A percentile compares a stretch with the other conserved stretches of the same genome.
phyloP scores from a whole-genome alignment of 345 rosid genomes.

The Bruguiera parviflora region DNA sequence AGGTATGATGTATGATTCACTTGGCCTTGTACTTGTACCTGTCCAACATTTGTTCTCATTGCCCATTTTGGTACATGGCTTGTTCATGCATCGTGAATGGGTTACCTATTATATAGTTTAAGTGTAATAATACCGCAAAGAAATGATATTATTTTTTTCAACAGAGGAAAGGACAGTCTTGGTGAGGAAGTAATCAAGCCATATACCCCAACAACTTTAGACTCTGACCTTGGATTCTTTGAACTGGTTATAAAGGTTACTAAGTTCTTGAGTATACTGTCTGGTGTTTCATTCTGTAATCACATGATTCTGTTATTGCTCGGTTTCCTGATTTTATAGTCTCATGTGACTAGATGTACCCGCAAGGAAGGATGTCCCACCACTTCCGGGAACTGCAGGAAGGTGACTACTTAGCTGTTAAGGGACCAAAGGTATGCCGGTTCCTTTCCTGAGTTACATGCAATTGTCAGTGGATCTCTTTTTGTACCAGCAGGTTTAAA shows the following conservation, averaged over 20 bases:
- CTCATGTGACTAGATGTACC: slow-evolving; percentile 25
- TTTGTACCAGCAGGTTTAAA: too few relatives aligned
- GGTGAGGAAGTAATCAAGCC: slow-evolving; percentile 33
- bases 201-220: slow-evolving; percentile 31
- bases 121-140: not conserved
- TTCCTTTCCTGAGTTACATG: not conserved
- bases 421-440: slow-evolving; percentile 31
- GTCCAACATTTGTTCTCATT: not conserved
- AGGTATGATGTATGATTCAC: slow-evolving; percentile 25
- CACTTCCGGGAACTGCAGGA: slow-evolving; percentile 26
- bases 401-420: slow-evolving; percentile 28
- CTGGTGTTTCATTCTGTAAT: not conserved
- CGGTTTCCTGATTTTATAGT: not conserved
- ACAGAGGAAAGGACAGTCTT: slow-evolving; percentile 27
- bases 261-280: not conserved
- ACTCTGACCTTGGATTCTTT: slow-evolving; percentile 27
- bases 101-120: not conserved
- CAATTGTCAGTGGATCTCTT: not conserved
- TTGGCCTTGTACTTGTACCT: not conserved
- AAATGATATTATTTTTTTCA: not conserved
- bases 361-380: slow-evolving; percentile 36
- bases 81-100: not conserved
- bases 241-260: slow-evolving; percentile 30
- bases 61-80: not conserved
- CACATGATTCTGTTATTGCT: not conserved